These are phyloP conservation scores for Diplocarpon mali DNA, from an alignment of 2,329 filamentous ascomycete species.

Conservation along the genomic window DNA sequence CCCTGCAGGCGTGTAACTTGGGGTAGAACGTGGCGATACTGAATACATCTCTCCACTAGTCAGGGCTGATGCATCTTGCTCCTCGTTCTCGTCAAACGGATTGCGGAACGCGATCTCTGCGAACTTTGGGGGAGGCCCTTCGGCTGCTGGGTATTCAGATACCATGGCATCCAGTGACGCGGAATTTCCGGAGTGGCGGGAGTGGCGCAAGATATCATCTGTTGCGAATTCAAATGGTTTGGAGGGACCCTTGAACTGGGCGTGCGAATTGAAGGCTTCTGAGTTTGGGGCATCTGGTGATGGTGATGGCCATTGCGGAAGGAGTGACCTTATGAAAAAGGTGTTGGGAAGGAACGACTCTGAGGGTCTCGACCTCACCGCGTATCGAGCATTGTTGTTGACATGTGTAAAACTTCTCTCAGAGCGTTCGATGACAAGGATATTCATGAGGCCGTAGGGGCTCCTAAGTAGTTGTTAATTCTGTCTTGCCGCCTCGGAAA, in stretches of 20 bases:
- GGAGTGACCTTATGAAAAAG: not conserved
- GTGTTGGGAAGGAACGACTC: not conserved
- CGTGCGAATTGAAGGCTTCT: not conserved
- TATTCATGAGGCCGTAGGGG: too few relatives aligned
- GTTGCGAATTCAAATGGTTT: not conserved
- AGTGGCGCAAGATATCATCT: not conserved
- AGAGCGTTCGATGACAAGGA: too few relatives aligned
- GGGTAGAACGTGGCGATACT: too few relatives aligned
- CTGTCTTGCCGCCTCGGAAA: too few relatives aligned
- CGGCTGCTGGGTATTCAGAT: not conserved
- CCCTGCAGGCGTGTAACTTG: too few relatives aligned
- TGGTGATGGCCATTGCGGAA: not conserved
- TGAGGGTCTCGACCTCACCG: not conserved
- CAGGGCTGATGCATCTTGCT: not conserved
- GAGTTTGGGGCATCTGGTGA: not conserved
- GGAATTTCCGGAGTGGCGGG: not conserved
- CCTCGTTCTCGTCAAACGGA: not conserved
- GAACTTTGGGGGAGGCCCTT: not conserved
- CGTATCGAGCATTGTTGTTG: too few relatives aligned
- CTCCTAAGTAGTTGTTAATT: too few relatives aligned
- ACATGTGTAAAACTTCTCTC: too few relatives aligned
- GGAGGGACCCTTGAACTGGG: not conserved
- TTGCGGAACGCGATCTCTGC: not conserved
- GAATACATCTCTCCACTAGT: not conserved
- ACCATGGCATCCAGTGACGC: not conserved